These are phyloP conservation scores for Verticillium isaacii DNA, from an alignment of 2,329 filamentous ascomycete genomes.

Conservation along the genomic window DNA sequence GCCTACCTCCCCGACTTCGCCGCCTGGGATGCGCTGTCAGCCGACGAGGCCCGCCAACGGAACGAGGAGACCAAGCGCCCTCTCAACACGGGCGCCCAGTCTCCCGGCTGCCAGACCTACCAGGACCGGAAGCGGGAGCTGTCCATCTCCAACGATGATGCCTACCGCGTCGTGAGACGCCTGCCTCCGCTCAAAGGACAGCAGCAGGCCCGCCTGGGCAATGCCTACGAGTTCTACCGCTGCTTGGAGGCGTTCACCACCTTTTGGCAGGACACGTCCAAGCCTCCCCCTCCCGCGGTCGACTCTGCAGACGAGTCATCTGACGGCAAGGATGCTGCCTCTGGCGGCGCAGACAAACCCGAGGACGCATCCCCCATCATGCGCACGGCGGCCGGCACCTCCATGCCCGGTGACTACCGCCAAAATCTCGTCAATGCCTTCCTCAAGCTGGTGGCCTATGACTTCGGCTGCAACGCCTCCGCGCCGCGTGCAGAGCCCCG, in stretches of 20 bases:
- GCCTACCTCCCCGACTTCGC: constrained; percentile 48
- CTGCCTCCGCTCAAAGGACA: constrained; percentile 50
- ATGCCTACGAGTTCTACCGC: constrained; percentile 62
- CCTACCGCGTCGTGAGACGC: constrained; percentile 57
- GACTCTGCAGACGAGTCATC: constrained; percentile 5
- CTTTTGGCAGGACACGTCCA: constrained; percentile 59
- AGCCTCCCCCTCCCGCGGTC: constrained; percentile 22
- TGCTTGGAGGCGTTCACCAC: constrained; percentile 54
- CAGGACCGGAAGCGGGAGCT: constrained; percentile 55
- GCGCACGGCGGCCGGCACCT: constrained; percentile 45
- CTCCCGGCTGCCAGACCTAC: constrained; percentile 54
- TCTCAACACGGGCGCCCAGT: constrained; percentile 48
- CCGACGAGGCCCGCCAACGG: constrained; percentile 43
- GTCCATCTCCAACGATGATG: constrained; percentile 49
- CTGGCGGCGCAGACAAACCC: constrained; percentile 8
- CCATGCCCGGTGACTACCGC: constrained; percentile 55
- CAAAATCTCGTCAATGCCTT: constrained; percentile 55
- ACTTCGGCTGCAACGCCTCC: constrained; percentile 59
- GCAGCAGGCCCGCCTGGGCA: constrained; percentile 51
- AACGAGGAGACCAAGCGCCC: constrained; percentile 43
- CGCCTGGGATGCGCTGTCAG: constrained; percentile 43
- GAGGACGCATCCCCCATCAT: constrained; percentile 9
- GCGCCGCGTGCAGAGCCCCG: constrained; percentile 54
- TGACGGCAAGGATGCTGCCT: constrained; percentile 3
- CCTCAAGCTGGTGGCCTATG: constrained; percentile 60